These are phyloP conservation scores for Boletus reticuloceps DNA, from an alignment of 768 basidiomycete species.

Conservation along the genomic window DNA sequence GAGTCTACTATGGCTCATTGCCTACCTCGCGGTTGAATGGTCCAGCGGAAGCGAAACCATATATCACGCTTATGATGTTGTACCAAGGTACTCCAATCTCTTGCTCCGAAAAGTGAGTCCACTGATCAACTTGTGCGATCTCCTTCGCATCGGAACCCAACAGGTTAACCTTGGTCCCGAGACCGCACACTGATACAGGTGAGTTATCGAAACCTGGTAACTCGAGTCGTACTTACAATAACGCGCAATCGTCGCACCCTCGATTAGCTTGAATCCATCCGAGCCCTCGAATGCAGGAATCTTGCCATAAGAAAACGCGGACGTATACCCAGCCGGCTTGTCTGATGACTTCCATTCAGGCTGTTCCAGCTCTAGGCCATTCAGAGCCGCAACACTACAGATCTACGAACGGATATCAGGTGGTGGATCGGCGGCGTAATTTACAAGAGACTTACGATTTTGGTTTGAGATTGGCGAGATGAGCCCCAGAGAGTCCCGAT, in stretches of 20 bases:
- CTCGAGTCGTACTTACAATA: conserved; percentile 9
- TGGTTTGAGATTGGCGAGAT: too few relatives aligned
- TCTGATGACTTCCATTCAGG: too few relatives aligned
- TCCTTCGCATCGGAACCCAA: conserved; percentile 13
- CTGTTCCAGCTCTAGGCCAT: too few relatives aligned
- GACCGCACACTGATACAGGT: conserved; percentile 3
- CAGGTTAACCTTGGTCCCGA: conserved; percentile 10
- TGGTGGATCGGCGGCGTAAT: too few relatives aligned
- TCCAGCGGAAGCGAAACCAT: background rate
- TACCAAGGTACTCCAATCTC: conserved; percentile 1
- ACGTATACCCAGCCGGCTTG: too few relatives aligned
- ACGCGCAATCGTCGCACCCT: background rate
- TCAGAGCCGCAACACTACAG: too few relatives aligned
- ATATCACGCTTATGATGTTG: background rate
- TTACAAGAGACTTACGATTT: too few relatives aligned
- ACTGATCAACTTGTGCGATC: conserved; percentile 15
- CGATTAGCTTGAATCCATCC: conserved; percentile 10
- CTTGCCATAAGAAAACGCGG: too few relatives aligned
- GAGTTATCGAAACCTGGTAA: too few relatives aligned
- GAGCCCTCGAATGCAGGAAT: background rate
- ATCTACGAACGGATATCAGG: too few relatives aligned
- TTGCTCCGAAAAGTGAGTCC: conserved; percentile 18
- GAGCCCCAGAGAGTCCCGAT: too few relatives aligned
- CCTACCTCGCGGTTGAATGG: conserved; percentile 14
- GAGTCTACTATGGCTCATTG: too few relatives aligned